A percentile compares a stretch with the other conserved stretches of the same genome.
phyloP scores from a whole-genome alignment of 2,329 filamentous ascomycete genomes.

The Alternaria atra region DNA sequence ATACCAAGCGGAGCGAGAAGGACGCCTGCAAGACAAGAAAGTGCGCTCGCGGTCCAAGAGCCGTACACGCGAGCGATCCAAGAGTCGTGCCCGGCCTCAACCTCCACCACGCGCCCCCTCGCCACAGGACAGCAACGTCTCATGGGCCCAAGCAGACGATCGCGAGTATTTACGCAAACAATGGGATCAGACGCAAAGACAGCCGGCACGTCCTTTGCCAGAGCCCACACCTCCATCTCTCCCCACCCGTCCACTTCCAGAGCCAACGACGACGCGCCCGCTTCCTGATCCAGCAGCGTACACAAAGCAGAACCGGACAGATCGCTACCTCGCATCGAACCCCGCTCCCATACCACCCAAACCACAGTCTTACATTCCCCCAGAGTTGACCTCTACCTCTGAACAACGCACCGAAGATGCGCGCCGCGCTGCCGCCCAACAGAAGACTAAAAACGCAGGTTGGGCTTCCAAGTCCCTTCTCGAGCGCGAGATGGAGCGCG shows the following conservation, averaged over 20 bases:
- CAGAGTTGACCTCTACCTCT: conserved; percentile 65
- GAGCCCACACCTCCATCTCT: conserved; percentile 40
- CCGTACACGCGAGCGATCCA: conserved; percentile 46
- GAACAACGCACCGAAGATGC: conserved; percentile 71
- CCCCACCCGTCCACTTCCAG: conserved; percentile 61
- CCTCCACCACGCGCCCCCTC: conserved; percentile 51
- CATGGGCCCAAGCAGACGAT: conserved; percentile 70
- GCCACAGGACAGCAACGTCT: conserved; percentile 65
- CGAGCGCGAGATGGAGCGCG: conserved; percentile 82
- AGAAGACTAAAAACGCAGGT: conserved; percentile 68
- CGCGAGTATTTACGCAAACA: conserved; percentile 69
- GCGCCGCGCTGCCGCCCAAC: conserved; percentile 66
- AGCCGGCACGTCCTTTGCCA: conserved; percentile 48
- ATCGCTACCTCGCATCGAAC: conserved; percentile 66
- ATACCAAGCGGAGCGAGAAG: conserved; percentile 69
- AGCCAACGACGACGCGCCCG: conserved; percentile 42
- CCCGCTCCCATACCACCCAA: conserved; percentile 59
- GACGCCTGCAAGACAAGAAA: conserved; percentile 54
- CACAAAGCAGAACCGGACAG: conserved; percentile 58
- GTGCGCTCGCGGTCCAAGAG: conserved; percentile 50
- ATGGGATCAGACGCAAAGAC: conserved; percentile 56
- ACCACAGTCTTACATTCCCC: conserved; percentile 52
- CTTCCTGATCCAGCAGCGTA: conserved; percentile 47
- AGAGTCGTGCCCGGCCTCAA: conserved; percentile 44
- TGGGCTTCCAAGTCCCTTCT: conserved; percentile 75